A percentile compares a stretch with the other conserved stretches of the same genome.
Conservation (phyloP, 176 grass and related monocot species). For the Aegilops speltoides region DNA sequence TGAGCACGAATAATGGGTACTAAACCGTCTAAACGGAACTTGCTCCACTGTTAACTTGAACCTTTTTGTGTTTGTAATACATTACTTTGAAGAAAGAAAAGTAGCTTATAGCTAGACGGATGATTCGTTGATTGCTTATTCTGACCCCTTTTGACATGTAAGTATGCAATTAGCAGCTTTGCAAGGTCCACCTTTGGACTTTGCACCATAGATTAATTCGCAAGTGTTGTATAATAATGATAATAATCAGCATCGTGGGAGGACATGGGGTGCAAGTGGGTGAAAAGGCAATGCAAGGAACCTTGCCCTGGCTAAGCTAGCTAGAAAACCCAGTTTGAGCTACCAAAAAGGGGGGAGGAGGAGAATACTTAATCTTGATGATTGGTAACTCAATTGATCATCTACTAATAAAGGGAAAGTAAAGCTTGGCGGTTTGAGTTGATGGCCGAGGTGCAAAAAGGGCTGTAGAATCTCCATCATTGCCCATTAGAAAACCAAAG, state of each 20-base stretch:
- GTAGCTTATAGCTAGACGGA: not conserved
- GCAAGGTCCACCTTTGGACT: not conserved
- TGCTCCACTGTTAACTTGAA: too few species aligned
- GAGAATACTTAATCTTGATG: not conserved
- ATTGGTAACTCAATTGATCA: not conserved
- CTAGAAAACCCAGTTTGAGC: not conserved
- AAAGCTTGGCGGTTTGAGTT: not conserved
- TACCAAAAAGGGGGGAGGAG: not conserved
- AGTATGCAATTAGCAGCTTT: not conserved
- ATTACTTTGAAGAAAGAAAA: not conserved
- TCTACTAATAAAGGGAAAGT: not conserved
- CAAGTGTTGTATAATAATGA: not conserved
- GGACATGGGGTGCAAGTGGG: not conserved
- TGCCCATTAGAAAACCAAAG: not conserved
- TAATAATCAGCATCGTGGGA: not conserved
- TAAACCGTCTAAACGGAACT: not conserved
- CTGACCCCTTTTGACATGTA: not conserved
- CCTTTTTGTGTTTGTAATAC: too few species aligned
- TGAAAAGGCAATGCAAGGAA: not conserved
- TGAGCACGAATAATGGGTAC: too few species aligned
- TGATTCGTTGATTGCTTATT: not conserved
- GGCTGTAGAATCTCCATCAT: not conserved
- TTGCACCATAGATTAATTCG: not conserved
- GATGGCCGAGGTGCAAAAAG: not conserved
- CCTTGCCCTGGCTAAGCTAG: not conserved